A percentile compares a stretch with the other conserved stretches of the same genome.
These are phyloP conservation scores for Westerdykella aurantiaca DNA, from an alignment of 2,329 filamentous ascomycete species.

Conservation along the genomic window DNA sequence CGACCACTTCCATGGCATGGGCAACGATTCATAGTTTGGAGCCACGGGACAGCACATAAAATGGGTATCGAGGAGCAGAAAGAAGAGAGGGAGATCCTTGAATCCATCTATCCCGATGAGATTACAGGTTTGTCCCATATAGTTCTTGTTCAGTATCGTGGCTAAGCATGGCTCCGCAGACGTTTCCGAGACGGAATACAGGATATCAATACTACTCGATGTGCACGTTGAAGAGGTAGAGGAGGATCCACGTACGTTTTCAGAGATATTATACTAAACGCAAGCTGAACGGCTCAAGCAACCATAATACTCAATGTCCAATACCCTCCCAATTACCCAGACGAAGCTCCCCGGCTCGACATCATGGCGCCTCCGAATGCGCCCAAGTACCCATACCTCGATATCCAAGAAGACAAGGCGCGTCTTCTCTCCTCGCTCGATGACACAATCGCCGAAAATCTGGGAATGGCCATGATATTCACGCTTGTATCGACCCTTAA, in stretches of 20 bases:
- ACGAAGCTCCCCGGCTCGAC: constrained; percentile 77
- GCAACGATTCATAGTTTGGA: neutral
- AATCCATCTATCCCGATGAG: constrained; percentile 97
- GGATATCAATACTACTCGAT: constrained; percentile 80
- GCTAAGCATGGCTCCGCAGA: constrained; percentile 50
- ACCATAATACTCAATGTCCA: constrained; percentile 75
- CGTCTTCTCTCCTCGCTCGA: constrained; percentile 64
- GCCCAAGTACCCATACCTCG: constrained; percentile 65
- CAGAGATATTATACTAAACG: neutral
- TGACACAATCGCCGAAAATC: constrained; percentile 78
- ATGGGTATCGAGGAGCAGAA: constrained; percentile 73
- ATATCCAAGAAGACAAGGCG: constrained; percentile 72
- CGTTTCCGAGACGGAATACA: constrained; percentile 83
- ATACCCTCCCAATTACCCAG: constrained; percentile 87
- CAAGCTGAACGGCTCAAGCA: constrained; percentile 38
- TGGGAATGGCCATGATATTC: constrained; percentile 98
- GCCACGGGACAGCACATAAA: neutral
- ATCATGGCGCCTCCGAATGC: constrained; percentile 68
- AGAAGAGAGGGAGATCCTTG: constrained; percentile 95
- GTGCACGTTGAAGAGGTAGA: constrained; percentile 58
- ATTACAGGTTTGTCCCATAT: constrained; percentile 65
- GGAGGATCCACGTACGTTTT: constrained; percentile 51
- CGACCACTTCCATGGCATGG: neutral
- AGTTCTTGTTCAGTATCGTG: neutral
- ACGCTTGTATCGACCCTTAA: constrained; percentile 82